phyloP scores from a whole-genome alignment of 805 yeast species.

The Saccharomycopsis fermentans region DNA sequence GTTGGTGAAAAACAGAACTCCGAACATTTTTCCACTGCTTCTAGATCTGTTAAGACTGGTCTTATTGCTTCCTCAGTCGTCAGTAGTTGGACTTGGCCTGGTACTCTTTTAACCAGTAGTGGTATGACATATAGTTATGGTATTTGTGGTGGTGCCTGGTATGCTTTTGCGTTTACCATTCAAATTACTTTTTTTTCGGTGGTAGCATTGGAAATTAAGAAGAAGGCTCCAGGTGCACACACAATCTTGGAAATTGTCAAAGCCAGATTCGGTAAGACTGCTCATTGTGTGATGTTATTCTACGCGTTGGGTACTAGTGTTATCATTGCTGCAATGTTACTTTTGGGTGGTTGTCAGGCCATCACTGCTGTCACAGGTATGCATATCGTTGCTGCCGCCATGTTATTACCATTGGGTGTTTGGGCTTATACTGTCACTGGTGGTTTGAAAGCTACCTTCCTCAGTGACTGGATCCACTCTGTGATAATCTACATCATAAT shows the following conservation, averaged over 20 bases:
- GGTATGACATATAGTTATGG: conserved; percentile 25
- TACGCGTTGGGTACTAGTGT: conserved; percentile 32
- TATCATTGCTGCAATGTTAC: conserved; percentile 30
- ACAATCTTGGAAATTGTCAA: conserved; percentile 33
- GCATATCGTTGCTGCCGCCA: conserved; percentile 34
- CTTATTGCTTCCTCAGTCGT: conserved; percentile 35
- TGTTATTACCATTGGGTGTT: conserved; percentile 38
- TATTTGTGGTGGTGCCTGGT: conserved; percentile 25
- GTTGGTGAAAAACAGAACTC: conserved; percentile 31
- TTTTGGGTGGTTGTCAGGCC: conserved; percentile 39
- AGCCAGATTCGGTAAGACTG: conserved; percentile 31
- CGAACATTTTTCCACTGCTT: conserved; percentile 36
- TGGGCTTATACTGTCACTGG: conserved; percentile 40
- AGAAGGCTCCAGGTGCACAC: conserved; percentile 28
- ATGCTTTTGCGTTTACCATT: conserved; percentile 22
- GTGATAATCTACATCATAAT: conserved; percentile 33
- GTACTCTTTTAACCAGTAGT: conserved; percentile 25
- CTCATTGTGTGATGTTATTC: conserved; percentile 29
- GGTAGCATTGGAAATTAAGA: conserved; percentile 27
- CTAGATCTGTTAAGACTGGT: conserved; percentile 33
- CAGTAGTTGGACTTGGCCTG: conserved; percentile 30
- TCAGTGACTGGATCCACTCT: conserved; percentile 42
- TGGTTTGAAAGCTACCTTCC: conserved; percentile 43
- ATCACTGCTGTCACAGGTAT: conserved; percentile 34
- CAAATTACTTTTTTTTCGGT: conserved; percentile 28